These are phyloP conservation scores for Rhizopus stolonifer DNA, from an alignment of 371 early-diverging fungal species.

Conservation along the genomic window DNA sequence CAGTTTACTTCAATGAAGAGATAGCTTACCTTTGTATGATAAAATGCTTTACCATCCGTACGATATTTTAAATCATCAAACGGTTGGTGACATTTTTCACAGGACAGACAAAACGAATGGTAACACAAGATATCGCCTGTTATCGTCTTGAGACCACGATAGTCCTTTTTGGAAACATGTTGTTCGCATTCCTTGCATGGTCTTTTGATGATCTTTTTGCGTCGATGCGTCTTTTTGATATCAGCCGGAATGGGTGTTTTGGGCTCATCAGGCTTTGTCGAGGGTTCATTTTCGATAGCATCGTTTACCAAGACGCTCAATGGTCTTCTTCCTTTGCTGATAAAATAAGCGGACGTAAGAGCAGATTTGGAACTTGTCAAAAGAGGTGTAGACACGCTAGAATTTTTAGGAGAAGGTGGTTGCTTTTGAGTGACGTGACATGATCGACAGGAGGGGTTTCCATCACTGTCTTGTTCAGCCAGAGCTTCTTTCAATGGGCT, in stretches of 20 bases:
- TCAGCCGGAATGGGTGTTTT: not conserved
- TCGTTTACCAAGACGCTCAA: constrained; percentile 8
- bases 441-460: constrained; percentile 12
- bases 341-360: constrained; percentile 8
- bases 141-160: constrained; percentile 21
- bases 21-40: constrained; percentile 37
- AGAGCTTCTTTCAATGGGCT: constrained; percentile 9
- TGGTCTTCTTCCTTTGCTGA: constrained; percentile 9
- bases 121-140: constrained; percentile 17
- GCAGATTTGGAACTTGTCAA: constrained; percentile 10
- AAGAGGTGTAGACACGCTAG: constrained; percentile 21
- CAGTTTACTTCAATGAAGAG: too few species aligned
- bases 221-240: constrained; percentile 6
- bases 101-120: constrained; percentile 18
- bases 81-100: constrained; percentile 21
- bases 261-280: not conserved
- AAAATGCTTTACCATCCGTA: constrained; percentile 41
- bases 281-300: constrained; percentile 2
- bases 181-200: constrained; percentile 26
- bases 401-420: constrained; percentile 13
- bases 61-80: constrained; percentile 36
- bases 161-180: constrained; percentile 27
- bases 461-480: constrained; percentile 10
- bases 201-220: constrained; percentile 16
- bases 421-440: constrained; percentile 10